Evolutionary conservation across 768 basidiomycete genomes (phyloP).

Genomic region (Pholiota conissans): DNA sequence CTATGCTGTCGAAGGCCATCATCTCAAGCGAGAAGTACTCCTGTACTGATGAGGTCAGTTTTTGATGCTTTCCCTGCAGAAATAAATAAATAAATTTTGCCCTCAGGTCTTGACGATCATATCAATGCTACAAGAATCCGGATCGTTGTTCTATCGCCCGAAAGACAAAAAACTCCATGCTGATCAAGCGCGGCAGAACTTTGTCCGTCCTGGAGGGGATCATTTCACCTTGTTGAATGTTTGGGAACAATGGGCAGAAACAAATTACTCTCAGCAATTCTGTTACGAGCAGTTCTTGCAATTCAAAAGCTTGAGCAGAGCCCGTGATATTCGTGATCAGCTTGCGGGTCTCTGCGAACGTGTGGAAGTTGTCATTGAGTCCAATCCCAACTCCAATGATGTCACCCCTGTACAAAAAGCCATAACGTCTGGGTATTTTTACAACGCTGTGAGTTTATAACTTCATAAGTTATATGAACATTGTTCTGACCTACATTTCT

Average conservation of each 20-base stretch:
- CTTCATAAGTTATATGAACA: neutral
- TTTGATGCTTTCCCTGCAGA: neutral
- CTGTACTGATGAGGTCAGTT: slow-evolving; percentile 91
- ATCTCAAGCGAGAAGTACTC: slow-evolving; percentile 92
- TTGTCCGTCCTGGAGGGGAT: slow-evolving; percentile 93
- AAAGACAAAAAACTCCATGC: slow-evolving; percentile 99
- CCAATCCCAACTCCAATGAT: slow-evolving; percentile 91
- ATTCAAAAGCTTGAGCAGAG: slow-evolving; percentile 91
- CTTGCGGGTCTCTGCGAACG: slow-evolving; percentile 94
- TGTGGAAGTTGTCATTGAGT: slow-evolving; percentile 87
- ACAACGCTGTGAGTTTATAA: slow-evolving; percentile 73
- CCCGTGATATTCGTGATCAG: slow-evolving; percentile 95
- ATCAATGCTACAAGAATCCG: slow-evolving; percentile 94
- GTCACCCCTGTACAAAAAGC: slow-evolving; percentile 95
- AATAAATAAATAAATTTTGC: neutral
- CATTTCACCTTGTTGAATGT: slow-evolving; percentile 98
- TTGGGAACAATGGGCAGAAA: slow-evolving; percentile 99
- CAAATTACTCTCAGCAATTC: slow-evolving; percentile 95
- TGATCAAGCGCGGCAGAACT: slow-evolving; percentile 97
- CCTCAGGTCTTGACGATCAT: slow-evolving; percentile 90
- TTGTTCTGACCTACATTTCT: slow-evolving; percentile 1
- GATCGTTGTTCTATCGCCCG: slow-evolving; percentile 93
- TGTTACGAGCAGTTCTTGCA: slow-evolving; percentile 96
- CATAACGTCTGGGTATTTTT: slow-evolving; percentile 93
- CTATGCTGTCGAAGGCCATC: slow-evolving; percentile 95